Evolutionary conservation across 2,329 filamentous ascomycete species (phyloP), one percentile per base, ranked within the genome.

Genomic region (Pseudopyrenochaeta lycopersici): DNA sequence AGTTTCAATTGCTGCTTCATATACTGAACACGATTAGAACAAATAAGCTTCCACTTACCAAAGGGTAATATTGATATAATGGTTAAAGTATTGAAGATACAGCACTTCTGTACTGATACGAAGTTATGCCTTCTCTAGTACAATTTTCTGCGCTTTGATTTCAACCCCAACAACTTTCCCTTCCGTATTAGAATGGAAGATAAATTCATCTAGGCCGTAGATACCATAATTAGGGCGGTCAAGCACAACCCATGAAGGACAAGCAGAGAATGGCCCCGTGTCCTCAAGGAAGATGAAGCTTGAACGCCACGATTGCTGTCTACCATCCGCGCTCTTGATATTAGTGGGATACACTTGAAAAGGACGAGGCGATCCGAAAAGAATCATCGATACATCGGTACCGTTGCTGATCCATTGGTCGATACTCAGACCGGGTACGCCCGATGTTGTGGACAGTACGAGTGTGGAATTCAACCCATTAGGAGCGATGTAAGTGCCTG

Each of bases 351-450:
- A 58, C 49, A 58, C 40, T n/a, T 61, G 52, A 17, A 56, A 51
- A n/a, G 4, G 23, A 15, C 53, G 38, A 7, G 40, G 36, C 2
- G 11, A 17, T 31, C 17, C 11, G 12, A 32, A 17, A 31, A 46
- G 14, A 12, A 45, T 4, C 11, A 27, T 20, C 57, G 7, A 76
- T 40, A n/a, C n/a, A 44, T 77, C 71, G 4, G 72, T 66, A 14
- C 70, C 70, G 38, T 75, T 74, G 40, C 50, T 66, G 39, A 68
- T 62, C 62, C 70, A 77, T 1, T 54, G 46, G 1, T 63, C 63
- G 27, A 77, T 60, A 20, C 56, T 60, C 2, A 77, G 52, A 1
- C 71, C 75, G 0, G 70, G 65, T 1, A 55, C 32, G 7, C 54
- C 58, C 7, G 62, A 41, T 11, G 60, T 54, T 2, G 59, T 66